A percentile compares a stretch with the other conserved stretches of the same genome.
Evolutionary conservation across 2,329 filamentous ascomycete species (phyloP).

Genomic region (Xylariaceae sp.): DNA sequence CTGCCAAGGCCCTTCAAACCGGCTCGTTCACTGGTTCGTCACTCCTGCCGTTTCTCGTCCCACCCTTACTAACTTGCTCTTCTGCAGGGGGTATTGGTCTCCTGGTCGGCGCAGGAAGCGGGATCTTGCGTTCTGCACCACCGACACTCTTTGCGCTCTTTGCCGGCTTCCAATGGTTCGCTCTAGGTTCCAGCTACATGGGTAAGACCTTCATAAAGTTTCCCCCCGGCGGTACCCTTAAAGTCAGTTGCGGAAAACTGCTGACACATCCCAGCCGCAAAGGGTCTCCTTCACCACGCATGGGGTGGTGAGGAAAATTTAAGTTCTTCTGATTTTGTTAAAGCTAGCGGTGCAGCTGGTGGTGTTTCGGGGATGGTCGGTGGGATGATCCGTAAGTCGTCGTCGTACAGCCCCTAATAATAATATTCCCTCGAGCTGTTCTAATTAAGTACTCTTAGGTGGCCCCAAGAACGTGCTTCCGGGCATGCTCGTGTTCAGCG

Average conservation of each 20-base stretch:
- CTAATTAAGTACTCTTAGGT: constrained; percentile 33
- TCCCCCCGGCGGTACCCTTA: not conserved
- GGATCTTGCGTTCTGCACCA: constrained; percentile 62
- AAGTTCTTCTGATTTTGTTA: constrained; percentile 54
- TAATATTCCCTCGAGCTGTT: not conserved
- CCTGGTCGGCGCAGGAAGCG: constrained; percentile 61
- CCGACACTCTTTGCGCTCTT: constrained; percentile 67
- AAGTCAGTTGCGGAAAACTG: not conserved
- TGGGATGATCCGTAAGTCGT: constrained; percentile 47
- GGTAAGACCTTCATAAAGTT: constrained; percentile 50
- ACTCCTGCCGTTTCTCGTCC: not conserved
- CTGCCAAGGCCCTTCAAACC: constrained; percentile 24
- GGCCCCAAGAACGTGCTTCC: constrained; percentile 49
- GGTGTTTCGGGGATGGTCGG: constrained; percentile 60
- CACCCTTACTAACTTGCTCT: constrained; percentile 18
- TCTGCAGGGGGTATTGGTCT: constrained; percentile 51
- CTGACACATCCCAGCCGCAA: constrained; percentile 38
- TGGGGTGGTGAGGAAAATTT: constrained; percentile 48
- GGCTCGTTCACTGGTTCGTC: constrained; percentile 27
- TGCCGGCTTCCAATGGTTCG: constrained; percentile 75
- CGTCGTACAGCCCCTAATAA: not conserved
- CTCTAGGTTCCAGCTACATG: constrained; percentile 71
- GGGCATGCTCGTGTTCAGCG: constrained; percentile 44
- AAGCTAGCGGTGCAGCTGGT: constrained; percentile 66
- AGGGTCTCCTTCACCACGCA: constrained; percentile 41